These are phyloP conservation scores for Wickerhamomyces mucosus DNA, from an alignment of 805 yeast genomes.

Conservation along the genomic window DNA sequence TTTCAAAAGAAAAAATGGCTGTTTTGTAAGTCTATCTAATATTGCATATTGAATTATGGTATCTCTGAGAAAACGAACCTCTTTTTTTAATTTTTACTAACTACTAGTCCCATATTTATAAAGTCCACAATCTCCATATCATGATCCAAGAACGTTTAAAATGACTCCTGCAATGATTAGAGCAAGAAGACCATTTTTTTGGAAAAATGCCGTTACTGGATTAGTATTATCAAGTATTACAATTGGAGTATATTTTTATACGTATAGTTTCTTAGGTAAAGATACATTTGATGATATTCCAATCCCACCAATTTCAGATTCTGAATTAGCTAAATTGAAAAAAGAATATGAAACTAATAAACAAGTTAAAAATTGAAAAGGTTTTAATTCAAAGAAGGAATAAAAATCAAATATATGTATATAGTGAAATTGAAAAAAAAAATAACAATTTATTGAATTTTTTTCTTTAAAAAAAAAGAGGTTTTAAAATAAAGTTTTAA, in stretches of 20 bases:
- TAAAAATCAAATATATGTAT: no score
- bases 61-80: not conserved
- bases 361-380: slow-evolving; percentile 5
- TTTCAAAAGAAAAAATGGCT: no score
- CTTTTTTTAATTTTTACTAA: not conserved
- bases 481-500: no score
- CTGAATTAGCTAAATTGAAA: slow-evolving; percentile 61
- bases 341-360: slow-evolving; percentile 53
- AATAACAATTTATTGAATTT: no score
- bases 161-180: slow-evolving; percentile 93
- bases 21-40: slow-evolving; percentile 6
- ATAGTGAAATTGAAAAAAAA: no score
- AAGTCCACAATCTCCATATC: slow-evolving; percentile 34
- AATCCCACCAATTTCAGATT: slow-evolving; percentile 82
- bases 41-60: not conserved
- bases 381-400: no score
- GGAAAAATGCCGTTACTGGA: slow-evolving; percentile 61
- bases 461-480: no score
- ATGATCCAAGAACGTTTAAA: slow-evolving; percentile 62
- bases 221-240: slow-evolving; percentile 53
- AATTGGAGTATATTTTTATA: slow-evolving; percentile 52
- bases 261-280: slow-evolving; percentile 54
- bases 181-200: slow-evolving; percentile 81
- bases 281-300: slow-evolving; percentile 92
- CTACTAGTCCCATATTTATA: slow-evolving; percentile 3